Base-by-base conservation (phyloP, 2,329 filamentous ascomycete species). In the Aspergillus sp. region DNA sequence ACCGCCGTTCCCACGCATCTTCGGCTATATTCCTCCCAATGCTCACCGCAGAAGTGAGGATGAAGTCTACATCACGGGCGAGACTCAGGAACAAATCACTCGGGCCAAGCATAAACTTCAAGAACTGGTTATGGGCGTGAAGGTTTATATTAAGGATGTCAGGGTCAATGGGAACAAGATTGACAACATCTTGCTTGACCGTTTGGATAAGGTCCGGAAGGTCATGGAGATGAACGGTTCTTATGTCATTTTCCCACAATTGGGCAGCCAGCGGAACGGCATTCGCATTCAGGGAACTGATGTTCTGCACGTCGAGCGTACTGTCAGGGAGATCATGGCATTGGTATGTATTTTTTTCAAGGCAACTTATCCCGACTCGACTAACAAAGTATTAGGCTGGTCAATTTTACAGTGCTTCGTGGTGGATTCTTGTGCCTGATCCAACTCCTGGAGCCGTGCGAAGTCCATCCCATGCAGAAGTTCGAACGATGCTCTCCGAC, bases 211-310 rank as follows among this genome's bases (percentile, higher is more conserved):
- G 76, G 91, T 99, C 58, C 91, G 93, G 70, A 97, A 96, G 81
- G 96, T 99, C 64, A 93, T 97, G 76, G 95, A 99, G 73, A 89
- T 89, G 56, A 98, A 98, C 70, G 95, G 93, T 39, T 96, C 93
- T 6, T 96, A 96, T 74, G 91, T 99, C 66, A 84, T 96, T 72
- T 91, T 99, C 64, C 95, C 95, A 7, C 87, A 89, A 19, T 82
- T 99, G 41, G 95, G 91, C 21, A 91, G 90, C 64, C 89, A 93
- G 73, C 89, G 90, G 58, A 91, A 87, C 64, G 83, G 91, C 65
- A 89, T 98, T 63, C 87, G 93, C 49, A 90, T 99, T 35, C 95
- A 98, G 75, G 95, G 93, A 58, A 90, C 89, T 0, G 95, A 99
- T 74, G 91, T 96, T 37, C 81, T 97, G 65, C 93, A 96, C 70